Conservation (phyloP, 305 asterid species). For the Caryopteris hybrid region DNA sequence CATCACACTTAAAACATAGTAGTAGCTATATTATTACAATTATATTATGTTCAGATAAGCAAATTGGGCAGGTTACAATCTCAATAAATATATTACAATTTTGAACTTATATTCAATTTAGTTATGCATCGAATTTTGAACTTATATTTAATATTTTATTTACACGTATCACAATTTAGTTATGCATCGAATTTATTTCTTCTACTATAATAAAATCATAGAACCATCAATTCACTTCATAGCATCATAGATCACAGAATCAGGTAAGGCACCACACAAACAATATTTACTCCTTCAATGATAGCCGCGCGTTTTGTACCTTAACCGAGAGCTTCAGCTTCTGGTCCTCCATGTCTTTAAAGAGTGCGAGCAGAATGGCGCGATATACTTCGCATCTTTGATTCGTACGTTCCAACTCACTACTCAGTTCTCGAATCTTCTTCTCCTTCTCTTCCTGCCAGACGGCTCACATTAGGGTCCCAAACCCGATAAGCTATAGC, state of each 20-base stretch:
- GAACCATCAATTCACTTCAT: not conserved
- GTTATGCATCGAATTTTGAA: too few relatives aligned
- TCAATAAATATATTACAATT: too few relatives aligned
- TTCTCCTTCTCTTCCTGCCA: constrained; percentile 80
- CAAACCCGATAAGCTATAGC: not conserved
- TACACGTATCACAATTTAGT: too few relatives aligned
- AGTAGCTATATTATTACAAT: too few relatives aligned
- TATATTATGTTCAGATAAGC: too few relatives aligned
- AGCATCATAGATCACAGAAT: not conserved
- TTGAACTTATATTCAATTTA: too few relatives aligned
- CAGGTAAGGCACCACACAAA: too few relatives aligned
- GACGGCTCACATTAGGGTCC: not conserved
- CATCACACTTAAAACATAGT: too few relatives aligned
- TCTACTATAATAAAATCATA: too few relatives aligned
- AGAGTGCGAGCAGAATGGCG: constrained; percentile 61
- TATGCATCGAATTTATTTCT: not conserved
- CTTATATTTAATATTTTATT: too few relatives aligned
- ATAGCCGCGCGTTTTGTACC: constrained; percentile 89
- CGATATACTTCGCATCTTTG: constrained; percentile 70
- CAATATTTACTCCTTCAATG: constrained; percentile 52
- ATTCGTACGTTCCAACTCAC: constrained; percentile 52
- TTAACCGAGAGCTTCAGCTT: constrained; percentile 84
- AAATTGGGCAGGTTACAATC: too few relatives aligned
- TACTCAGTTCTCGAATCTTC: constrained; percentile 52
- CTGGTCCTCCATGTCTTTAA: constrained; percentile 88